A percentile compares a stretch with the other conserved stretches of the same genome.
Conservation (phyloP, 2,329 filamentous ascomycete genomes). For the Curvularia eragrostidis region DNA sequence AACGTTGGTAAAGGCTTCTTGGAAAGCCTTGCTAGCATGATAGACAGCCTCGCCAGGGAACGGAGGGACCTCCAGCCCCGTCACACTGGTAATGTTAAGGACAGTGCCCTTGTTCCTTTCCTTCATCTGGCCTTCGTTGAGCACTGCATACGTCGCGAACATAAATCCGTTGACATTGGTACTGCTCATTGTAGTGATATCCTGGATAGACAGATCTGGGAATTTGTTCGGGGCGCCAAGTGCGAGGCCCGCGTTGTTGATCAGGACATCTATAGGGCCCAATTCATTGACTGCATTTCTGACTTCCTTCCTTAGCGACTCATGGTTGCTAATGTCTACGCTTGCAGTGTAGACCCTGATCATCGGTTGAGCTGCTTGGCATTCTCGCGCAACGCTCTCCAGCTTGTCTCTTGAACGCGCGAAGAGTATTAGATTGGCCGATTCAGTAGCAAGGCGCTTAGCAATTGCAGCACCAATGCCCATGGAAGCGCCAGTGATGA, state of each 20-base stretch:
- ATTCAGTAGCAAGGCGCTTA: slow-evolving; percentile 45
- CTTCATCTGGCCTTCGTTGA: slow-evolving; percentile 54
- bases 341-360: slow-evolving; percentile 39
- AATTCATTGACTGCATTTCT: too few relatives aligned
- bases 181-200: slow-evolving; percentile 55
- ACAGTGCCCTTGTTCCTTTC: slow-evolving; percentile 52
- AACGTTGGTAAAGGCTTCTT: slow-evolving; percentile 59
- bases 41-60: slow-evolving; percentile 60
- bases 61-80: slow-evolving; percentile 57
- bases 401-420: slow-evolving; percentile 48
- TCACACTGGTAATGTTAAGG: slow-evolving; percentile 58
- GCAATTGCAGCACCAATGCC: slow-evolving; percentile 59
- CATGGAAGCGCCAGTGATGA: slow-evolving; percentile 54
- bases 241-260: slow-evolving; percentile 59
- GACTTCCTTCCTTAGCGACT: slow-evolving; percentile 33
- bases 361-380: too few relatives aligned
- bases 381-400: too few relatives aligned
- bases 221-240: slow-evolving; percentile 56
- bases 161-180: slow-evolving; percentile 60
- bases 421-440: slow-evolving; percentile 53
- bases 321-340: slow-evolving; percentile 47
- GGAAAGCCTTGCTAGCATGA: slow-evolving; percentile 56
- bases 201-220: slow-evolving; percentile 50
- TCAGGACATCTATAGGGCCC: slow-evolving; percentile 56
- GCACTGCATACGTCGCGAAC: slow-evolving; percentile 54